A percentile compares a stretch with the other conserved stretches of the same genome.
phyloP scores from a whole-genome alignment of 371 early-diverging fungal genomes.

The Mucor irregularis region DNA sequence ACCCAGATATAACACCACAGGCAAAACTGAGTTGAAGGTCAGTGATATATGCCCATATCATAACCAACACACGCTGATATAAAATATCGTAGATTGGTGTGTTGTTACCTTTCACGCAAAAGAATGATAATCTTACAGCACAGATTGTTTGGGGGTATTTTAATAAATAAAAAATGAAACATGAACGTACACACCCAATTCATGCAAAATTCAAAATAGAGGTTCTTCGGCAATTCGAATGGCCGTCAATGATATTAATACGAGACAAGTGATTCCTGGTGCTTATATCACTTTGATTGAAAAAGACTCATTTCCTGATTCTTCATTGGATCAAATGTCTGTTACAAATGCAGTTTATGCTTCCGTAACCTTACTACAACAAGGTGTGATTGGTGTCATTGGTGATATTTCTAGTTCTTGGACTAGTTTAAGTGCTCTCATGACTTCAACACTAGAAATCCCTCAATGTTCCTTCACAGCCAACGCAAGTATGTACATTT shows the following conservation, averaged over 20 bases:
- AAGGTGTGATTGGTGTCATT: constrained; percentile 58
- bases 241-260: constrained; percentile 61
- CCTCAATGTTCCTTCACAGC: constrained; percentile 61
- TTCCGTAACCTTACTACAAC: constrained; percentile 56
- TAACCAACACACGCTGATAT: background rate
- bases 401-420: constrained; percentile 56
- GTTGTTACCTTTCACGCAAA: constrained; percentile 48
- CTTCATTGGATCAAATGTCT: constrained; percentile 42
- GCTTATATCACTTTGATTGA: constrained; percentile 61
- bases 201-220: constrained; percentile 27
- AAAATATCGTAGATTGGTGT: constrained; percentile 37
- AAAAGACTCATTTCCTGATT: constrained; percentile 60
- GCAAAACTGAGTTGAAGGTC: constrained; percentile 42
- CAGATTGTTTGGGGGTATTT: constrained; percentile 54
- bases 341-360: constrained; percentile 62
- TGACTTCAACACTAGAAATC: constrained; percentile 53
- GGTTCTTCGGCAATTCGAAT: constrained; percentile 65
- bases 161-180: background rate
- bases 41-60: background rate
- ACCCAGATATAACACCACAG: constrained; percentile 41
- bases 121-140: constrained; percentile 40
- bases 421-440: constrained; percentile 55
- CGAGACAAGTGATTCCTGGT: constrained; percentile 50
- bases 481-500: constrained; percentile 33
- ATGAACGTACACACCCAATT: background rate